Base-by-base conservation (phyloP, 176 grass and related monocot species). In the Typha latifolia region DNA sequence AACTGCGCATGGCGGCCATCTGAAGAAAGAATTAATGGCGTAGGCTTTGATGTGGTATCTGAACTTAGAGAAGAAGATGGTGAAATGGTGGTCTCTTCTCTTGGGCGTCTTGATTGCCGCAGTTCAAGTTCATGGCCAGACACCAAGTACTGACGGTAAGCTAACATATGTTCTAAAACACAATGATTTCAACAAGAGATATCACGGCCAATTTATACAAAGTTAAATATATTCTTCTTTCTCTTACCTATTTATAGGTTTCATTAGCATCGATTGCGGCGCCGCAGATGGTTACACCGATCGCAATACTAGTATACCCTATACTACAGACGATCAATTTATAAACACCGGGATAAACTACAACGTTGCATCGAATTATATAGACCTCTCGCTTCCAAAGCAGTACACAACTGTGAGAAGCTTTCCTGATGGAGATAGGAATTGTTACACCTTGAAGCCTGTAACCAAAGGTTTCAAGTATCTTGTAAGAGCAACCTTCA, bases 181-280 rank as follows among this genome's bases (percentile, higher is more conserved):
- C n/a, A n/a, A n/a, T n/a, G n/a, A n/a, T n/a, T n/a, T n/a, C n/a
- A n/a, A n/a, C n/a, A n/a, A n/a, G n/a, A n/a, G n/a, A n/a, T n/a
- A n/a, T n/a, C n/a, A n/a, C n/a, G n/a, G n/a, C n/a, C n/a, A n/a
- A n/a, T n/a, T n/a, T n/a, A n/a, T n/a, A n/a, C n/a, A n/a, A n/a
- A n/a, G n/a, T n/a, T n/a, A n/a, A n/a, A n/a, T n/a, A n/a, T n/a
- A n/a, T n/a, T n/a, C n/a, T n/a, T n/a, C n/a, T n/a, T 55, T 55
- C 5, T 15, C 18, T 55, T 55, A 20, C 16, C 51, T 55, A n/a
- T 55, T 69, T 32, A 14, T 15, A 75, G 72, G 72, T 18, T 75
- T 66, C 29, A 24, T 75, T 5, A 55, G 48, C 72, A 66, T 75
- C 14, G 72, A 75, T 21, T 66, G 72, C 6, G 72, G 72, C 8